Base-by-base conservation (phyloP, 2,329 filamentous ascomycete genomes). In the Calonectria leucothoes region DNA sequence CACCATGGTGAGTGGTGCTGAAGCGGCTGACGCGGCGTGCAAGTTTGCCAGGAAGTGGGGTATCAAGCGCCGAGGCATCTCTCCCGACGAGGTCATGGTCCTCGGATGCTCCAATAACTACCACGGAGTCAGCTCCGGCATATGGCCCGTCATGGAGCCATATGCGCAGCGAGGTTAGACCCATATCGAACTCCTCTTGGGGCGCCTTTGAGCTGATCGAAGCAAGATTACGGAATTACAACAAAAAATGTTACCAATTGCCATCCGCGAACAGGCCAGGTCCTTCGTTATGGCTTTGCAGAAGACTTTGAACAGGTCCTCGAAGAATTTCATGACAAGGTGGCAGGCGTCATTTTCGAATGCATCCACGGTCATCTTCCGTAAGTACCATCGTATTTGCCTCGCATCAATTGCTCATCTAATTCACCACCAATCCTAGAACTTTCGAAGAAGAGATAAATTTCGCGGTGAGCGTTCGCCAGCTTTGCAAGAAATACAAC, bases 41-140 rank as follows among this genome's bases (percentile, higher is more conserved):
- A 76, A 76, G 27, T 31, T 76, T 33, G 72, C 74, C 39, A 8
- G 39, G 14, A 42, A 42, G 14, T 42, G 72, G 70, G 74, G 69
- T 15, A 52, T 72, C 23, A 31, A 48, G 0, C 29, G 23, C 25
- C 71, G 71, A 27, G 48, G 48, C 1, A 71, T 74, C 45, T n/a
- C 35, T 15, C 33, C 72, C 0, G 35, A 57, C 6, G 66, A 74
- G 2, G 71, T 66, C 4, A 27, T 69, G 4, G 59, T 73, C 15
- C 69, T 74, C 8, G 72, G 72, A 7, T 37, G 31, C 6, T 71
- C 72, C 2, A 69, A 74, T 2, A 74, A 71, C 35, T 74, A 69
- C 39, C 69, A 71, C 39, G 69, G 39, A 42, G 39, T 42, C 14
- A 10, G 7, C 39, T 8, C 39, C 5, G 39, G 39, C 39, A 42